Evolutionary conservation across 2,329 filamentous ascomycete species (phyloP).

Genomic region (Fusarium pseudonygamai): DNA sequence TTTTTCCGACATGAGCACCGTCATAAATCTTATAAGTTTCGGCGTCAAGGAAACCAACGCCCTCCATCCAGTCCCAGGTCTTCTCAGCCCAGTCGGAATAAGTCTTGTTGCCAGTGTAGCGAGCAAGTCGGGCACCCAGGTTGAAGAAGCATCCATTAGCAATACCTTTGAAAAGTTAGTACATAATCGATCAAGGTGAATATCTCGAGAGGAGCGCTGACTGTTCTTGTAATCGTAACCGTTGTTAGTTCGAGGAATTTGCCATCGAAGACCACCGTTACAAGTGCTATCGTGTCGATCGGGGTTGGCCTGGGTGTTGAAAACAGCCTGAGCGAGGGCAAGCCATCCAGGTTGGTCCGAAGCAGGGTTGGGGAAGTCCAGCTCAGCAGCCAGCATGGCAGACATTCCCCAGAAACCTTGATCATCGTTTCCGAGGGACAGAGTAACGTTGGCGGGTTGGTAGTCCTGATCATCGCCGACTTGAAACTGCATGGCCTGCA

Average conservation of each 20-base stretch:
- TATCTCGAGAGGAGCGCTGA: constrained; percentile 30
- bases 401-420: constrained; percentile 75
- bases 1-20: constrained; percentile 60
- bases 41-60: constrained; percentile 67
- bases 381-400: constrained; percentile 68
- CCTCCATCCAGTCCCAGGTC: constrained; percentile 69
- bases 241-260: constrained; percentile 77
- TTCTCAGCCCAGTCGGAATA: constrained; percentile 72
- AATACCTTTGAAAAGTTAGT: constrained; percentile 49
- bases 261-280: constrained; percentile 76
- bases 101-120: constrained; percentile 73
- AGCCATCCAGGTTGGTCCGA: constrained; percentile 62
- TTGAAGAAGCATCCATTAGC: constrained; percentile 73
- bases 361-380: constrained; percentile 64
- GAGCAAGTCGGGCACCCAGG: constrained; percentile 73
- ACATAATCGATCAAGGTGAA: neutral
- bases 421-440: constrained; percentile 69
- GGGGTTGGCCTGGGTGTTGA: constrained; percentile 62
- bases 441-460: constrained; percentile 64
- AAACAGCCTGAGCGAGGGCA: constrained; percentile 70
- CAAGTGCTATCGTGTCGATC: constrained; percentile 67
- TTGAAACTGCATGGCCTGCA: constrained; percentile 62
- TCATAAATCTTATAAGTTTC: constrained; percentile 69
- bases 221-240: constrained; percentile 81
- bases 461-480: constrained; percentile 62